phyloP scores from a whole-genome alignment of 768 basidiomycete genomes.

The Gautieria morchelliformis region DNA sequence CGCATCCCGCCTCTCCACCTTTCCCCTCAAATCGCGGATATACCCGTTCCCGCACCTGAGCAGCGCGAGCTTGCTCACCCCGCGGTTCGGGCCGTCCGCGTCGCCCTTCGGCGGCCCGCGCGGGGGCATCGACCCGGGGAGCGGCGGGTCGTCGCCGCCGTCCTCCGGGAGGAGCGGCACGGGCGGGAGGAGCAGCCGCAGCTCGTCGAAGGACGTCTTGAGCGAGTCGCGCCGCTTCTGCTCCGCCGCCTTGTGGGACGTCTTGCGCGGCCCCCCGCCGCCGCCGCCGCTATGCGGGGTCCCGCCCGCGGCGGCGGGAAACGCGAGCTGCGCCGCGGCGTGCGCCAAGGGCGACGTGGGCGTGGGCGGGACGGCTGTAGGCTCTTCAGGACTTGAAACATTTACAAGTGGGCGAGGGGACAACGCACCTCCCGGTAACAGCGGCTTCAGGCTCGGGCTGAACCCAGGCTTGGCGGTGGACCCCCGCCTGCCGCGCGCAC shows the following conservation, averaged over 20 bases:
- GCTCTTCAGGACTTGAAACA: constrained; percentile 14
- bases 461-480: constrained; percentile 15
- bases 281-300: no score
- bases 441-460: constrained; percentile 56
- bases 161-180: constrained; percentile 76
- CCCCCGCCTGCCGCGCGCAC: constrained; percentile 19
- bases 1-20: constrained; percentile 70
- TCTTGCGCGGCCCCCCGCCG: constrained; percentile 49
- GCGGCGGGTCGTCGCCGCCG: constrained; percentile 60
- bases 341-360: constrained; percentile 14
- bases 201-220: constrained; percentile 86
- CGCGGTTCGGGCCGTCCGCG: constrained; percentile 88
- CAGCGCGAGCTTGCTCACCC: constrained; percentile 88
- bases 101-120: constrained; percentile 80
- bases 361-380: constrained; percentile 22
- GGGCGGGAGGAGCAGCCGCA: constrained; percentile 76
- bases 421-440: constrained; percentile 51
- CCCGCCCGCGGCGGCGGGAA: no score
- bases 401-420: background rate
- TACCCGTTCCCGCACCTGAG: constrained; percentile 87
- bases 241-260: constrained; percentile 92
- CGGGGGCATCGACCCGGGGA: constrained; percentile 85
- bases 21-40: constrained; percentile 64
- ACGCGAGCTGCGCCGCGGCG: no score
- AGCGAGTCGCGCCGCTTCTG: constrained; percentile 95